Conservation (phyloP, 108 stramenopile genomes). For the Nannochloropsis salina region DNA sequence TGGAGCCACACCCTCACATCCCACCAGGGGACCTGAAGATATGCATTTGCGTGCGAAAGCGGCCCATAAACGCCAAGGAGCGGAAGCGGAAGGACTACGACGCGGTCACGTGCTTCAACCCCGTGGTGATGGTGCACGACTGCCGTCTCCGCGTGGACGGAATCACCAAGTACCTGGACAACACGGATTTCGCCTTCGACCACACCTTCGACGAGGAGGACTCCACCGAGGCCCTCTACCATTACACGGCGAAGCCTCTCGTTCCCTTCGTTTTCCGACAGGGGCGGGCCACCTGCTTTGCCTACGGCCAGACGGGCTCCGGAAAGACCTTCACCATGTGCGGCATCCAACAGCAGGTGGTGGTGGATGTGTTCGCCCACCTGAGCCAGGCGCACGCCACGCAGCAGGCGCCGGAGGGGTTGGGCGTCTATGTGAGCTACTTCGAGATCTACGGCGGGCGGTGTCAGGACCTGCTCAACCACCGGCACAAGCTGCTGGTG, state of each 20-base stretch:
- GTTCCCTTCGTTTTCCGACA: conserved; percentile 70
- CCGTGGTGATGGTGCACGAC: conserved; percentile 82
- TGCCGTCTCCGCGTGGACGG: conserved; percentile 94
- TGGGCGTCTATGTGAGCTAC: conserved; percentile 70
- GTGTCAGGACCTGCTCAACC: conserved; percentile 87
- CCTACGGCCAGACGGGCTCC: conserved; percentile 66
- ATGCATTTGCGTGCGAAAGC: conserved; percentile 58
- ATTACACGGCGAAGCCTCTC: conserved; percentile 70
- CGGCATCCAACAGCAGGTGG: conserved; percentile 65
- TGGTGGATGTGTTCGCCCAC: conserved; percentile 65
- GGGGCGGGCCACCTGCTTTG: conserved; percentile 85
- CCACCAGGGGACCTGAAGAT: conserved; percentile 65
- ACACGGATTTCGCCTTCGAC: conserved; percentile 85
- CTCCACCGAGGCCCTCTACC: conserved; percentile 62
- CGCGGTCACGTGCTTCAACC: conserved; percentile 85
- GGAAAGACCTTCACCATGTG: conserved; percentile 94
- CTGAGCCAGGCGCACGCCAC: conserved; percentile 5
- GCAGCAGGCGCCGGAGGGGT: conserved; percentile 20
- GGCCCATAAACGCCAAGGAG: conserved; percentile 55
- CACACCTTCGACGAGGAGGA: conserved; percentile 60
- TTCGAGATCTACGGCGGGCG: conserved; percentile 97
- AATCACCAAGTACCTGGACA: conserved; percentile 92
- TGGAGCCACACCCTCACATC: neutral
- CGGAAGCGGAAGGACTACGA: conserved; percentile 75
- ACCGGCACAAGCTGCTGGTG: conserved; percentile 73